Conservation (phyloP, 768 basidiomycete species). For the Holtermanniella nyarrowii region DNA sequence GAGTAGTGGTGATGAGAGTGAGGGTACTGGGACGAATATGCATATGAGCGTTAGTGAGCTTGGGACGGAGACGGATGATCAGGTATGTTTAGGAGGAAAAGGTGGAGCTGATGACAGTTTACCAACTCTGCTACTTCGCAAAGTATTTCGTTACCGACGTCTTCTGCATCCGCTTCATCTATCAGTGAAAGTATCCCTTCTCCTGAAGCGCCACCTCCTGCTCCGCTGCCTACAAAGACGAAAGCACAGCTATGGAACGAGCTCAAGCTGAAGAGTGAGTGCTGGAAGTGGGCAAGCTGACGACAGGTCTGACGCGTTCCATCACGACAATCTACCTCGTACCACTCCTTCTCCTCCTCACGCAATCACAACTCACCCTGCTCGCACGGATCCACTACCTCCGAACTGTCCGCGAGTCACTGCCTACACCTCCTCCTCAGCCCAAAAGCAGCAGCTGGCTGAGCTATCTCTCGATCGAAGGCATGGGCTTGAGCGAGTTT, state of each 20-base stretch:
- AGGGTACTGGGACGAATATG: conserved; percentile 1
- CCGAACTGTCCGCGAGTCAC: conserved; percentile 61
- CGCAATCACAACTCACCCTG: conserved; percentile 71
- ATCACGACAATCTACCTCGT: conserved; percentile 77
- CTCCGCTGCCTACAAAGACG: conserved; percentile 11
- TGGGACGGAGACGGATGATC: conserved; percentile 21
- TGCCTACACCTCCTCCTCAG: conserved; percentile 44
- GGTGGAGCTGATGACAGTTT: conserved; percentile 8
- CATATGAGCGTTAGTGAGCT: conserved; percentile 4
- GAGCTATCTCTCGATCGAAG: conserved; percentile 12
- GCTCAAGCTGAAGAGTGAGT: conserved; percentile 72
- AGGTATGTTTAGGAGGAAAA: conserved; percentile 9
- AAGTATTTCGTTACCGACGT: conserved; percentile 29
- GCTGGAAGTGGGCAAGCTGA: background rate
- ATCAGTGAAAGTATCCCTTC: conserved; percentile 5
- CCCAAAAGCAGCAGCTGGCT: conserved; percentile 6
- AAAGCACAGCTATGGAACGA: conserved; percentile 66
- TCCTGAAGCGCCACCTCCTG: background rate
- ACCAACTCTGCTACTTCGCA: conserved; percentile 23
- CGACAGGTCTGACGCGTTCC: conserved; percentile 70
- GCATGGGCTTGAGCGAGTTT: conserved; percentile 18
- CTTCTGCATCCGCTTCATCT: conserved; percentile 25
- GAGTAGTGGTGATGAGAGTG: background rate
- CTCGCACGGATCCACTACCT: conserved; percentile 57
- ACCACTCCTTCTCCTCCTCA: conserved; percentile 75